phyloP scores from a whole-genome alignment of 2,329 filamentous ascomycete genomes.

The Colletotrichum tropicicola region DNA sequence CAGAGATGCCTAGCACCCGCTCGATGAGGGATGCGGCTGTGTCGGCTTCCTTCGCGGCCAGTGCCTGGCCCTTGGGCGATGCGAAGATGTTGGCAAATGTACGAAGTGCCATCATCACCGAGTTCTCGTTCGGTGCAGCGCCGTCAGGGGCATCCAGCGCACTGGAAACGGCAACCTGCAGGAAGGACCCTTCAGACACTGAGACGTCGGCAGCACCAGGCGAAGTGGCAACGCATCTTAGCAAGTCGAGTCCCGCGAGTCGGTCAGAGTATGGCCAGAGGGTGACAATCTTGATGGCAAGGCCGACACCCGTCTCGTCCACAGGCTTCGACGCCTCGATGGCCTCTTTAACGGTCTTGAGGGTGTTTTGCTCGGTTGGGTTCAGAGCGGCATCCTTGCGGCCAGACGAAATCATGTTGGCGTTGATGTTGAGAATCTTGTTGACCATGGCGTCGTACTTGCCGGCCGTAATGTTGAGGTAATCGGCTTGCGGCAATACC shows the following conservation, averaged over 20 bases:
- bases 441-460: constrained; percentile 78
- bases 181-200: constrained; percentile 63
- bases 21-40: constrained; percentile 71
- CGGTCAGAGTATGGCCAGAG: constrained; percentile 84
- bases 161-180: constrained; percentile 60
- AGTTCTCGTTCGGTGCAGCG: constrained; percentile 75
- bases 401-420: constrained; percentile 74
- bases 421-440: constrained; percentile 80
- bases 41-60: constrained; percentile 67
- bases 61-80: constrained; percentile 73
- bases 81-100: constrained; percentile 86
- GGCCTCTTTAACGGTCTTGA: constrained; percentile 69
- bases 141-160: constrained; percentile 55
- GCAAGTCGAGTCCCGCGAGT: constrained; percentile 84
- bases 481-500: constrained; percentile 80
- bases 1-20: constrained; percentile 63
- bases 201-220: constrained; percentile 71
- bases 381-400: constrained; percentile 80
- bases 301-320: constrained; percentile 61
- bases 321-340: constrained; percentile 67
- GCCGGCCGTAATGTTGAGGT: constrained; percentile 79
- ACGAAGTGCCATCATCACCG: constrained; percentile 86
- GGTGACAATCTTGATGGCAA: constrained; percentile 77
- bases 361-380: constrained; percentile 71
- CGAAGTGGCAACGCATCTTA: constrained; percentile 81